Base-by-base conservation (phyloP, 179 eudicot genomes). In the Patellifolia procumbens region DNA sequence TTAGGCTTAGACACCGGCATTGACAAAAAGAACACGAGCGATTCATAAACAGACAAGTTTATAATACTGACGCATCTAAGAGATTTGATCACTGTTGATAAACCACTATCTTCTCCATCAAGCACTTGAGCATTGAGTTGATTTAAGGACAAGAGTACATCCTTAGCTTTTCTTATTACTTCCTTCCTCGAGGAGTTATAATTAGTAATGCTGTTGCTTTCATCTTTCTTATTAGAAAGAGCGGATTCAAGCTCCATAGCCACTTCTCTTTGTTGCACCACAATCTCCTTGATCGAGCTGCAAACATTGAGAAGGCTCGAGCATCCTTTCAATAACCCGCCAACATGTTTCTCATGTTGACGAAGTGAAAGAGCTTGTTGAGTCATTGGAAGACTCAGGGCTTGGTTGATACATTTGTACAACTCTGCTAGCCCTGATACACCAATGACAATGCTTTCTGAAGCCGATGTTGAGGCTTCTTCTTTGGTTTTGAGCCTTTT, bases 361-460 rank as follows among this genome's bases (percentile, higher is more conserved):
- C 72, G 63, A 55, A 46, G 28, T 60, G 83, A 80, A 31, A 89
- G 80, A 65, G 86, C 76, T 73, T 85, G 79, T 65, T 71, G 83
- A 48, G 90, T 85, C 2, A 78, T 81, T 31, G 89, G 84, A 67
- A 88, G 81, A 29, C 78, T 76, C 39, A 88, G 83, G 65, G 85
- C 85, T 24, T 83, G 83, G 46, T 88, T 89, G 51, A 86, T 71
- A 53, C 86, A 82, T 6, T 20, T 29, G 76, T 82, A 85, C 56
- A 82, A 62, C 70, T 80, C 74, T 43, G 70, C 73, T 0, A 85
- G 70, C 80, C 86, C 84, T 0, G 70, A 58, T 35, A 82, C 60
- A 55, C 82, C 82, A 3, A 73, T 78, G 71, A 65, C 61, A 72
- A 85, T 82, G 31, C 62, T 80, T 42, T 82, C 88, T 0, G 84